Conservation (phyloP, 441 rosid genomes). For the Euphorbia schlechtendalii region DNA sequence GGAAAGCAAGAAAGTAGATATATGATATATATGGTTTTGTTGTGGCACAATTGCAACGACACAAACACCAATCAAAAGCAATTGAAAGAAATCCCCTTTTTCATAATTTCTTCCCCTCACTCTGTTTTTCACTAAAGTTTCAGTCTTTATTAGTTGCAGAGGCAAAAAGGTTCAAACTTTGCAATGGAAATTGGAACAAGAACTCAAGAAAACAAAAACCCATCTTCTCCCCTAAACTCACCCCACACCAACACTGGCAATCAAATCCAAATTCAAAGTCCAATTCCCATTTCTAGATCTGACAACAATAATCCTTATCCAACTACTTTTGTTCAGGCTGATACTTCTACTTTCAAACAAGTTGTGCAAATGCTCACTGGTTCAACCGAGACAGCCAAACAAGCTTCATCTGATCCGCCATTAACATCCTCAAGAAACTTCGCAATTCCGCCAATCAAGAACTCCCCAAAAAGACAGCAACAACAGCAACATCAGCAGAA, state of each 20-base stretch:
- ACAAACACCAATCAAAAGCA: conserved; percentile 9
- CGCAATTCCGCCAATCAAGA: conserved; percentile 62
- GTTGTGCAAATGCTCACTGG: conserved; percentile 97
- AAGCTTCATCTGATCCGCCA: conserved; percentile 34
- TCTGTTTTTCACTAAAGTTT: too few species aligned
- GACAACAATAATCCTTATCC: conserved; percentile 75
- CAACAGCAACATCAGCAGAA: conserved; percentile 39
- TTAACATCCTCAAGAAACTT: conserved; percentile 30
- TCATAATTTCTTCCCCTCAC: not conserved
- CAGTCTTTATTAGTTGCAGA: too few species aligned
- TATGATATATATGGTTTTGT: not conserved
- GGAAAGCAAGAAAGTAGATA: conserved; percentile 7
- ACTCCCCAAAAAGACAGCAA: conserved; percentile 42
- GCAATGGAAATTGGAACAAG: conserved; percentile 40
- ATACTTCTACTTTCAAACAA: conserved; percentile 80
- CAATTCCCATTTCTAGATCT: conserved; percentile 63
- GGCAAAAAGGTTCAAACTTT: not conserved
- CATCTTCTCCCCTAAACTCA: conserved; percentile 44
- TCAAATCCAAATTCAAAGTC: conserved; percentile 42
- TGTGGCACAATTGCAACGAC: conserved; percentile 13
- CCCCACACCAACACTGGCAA: conserved; percentile 32
- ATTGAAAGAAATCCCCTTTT: conserved; percentile 14
- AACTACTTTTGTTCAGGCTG: conserved; percentile 93
- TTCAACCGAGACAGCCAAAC: conserved; percentile 55
- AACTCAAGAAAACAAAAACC: conserved; percentile 33